Base-by-base conservation (phyloP, 1,139 yeast species). In the Suhomyces bokatorum region DNA sequence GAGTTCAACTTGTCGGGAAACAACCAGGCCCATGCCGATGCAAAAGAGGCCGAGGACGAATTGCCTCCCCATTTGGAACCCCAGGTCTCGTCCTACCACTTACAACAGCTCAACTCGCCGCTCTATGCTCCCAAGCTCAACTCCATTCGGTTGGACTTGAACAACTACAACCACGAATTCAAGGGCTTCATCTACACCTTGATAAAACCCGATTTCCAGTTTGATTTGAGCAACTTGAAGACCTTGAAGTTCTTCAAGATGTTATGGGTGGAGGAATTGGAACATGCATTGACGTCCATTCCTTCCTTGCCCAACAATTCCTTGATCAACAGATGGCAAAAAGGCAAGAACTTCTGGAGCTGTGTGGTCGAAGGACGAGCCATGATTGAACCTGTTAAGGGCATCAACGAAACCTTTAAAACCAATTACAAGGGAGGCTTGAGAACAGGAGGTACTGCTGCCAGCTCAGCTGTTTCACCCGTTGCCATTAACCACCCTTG, bases 351-450 rank as follows among this genome's bases (percentile, higher is more conserved):
- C 35, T 76, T 88, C 50, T 73, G 90, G 77, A 67, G 73, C 42
- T 77, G 84, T 30, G 75, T 91, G 51, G 75, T 86, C 34, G 97
- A 90, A 43, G 96, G 96, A 6, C 77, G 85, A 38, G 90, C 88
- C 7, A 76, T 83, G 12, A 83, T 93, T 34, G 97, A 90, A 63
- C 98, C 99, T 1, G 78, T 91, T 12, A 83, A 90, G 44, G 95
- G 93, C 0, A 77, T 86, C 31, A 89, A 88, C 56, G 96, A 89
- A 60, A 78, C 78, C 0, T 81, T 82, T 64, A 78, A 75, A 53
- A 39, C 46, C 15, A 45, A 51, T 10, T 46, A 46, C 33, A 42
- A 35, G 12, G 51, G 52, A 12, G 46, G 44, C 17, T 42, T 46
- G 24, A 47, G 49, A 17, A 35, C 39, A 11, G 37, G 45, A 6